Conservation (phyloP, 164 flowering plant species). For the Aristolochia fimbriata region DNA sequence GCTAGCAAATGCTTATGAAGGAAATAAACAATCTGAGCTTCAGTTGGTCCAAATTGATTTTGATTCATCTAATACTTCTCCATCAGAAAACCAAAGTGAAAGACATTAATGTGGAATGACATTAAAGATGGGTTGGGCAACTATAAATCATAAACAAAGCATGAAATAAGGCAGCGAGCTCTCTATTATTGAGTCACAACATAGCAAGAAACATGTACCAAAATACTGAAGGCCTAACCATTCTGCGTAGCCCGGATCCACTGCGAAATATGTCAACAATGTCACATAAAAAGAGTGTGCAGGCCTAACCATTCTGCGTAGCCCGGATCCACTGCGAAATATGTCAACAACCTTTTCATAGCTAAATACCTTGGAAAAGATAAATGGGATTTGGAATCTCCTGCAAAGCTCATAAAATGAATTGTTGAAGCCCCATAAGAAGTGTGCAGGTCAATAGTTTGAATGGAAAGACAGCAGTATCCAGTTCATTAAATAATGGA, state of each 20-base stretch:
- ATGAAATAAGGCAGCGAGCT: background rate
- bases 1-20: too few relatives aligned
- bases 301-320: conserved; percentile 84
- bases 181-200: background rate
- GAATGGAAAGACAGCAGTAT: background rate
- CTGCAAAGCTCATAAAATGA: conserved; percentile 31
- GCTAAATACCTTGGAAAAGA: conserved; percentile 95
- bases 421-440: too few relatives aligned
- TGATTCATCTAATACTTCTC: too few relatives aligned
- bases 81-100: background rate
- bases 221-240: conserved; percentile 43
- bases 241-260: conserved; percentile 97
- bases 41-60: too few relatives aligned
- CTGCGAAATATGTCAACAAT: conserved; percentile 92
- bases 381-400: conserved; percentile 89
- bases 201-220: background rate
- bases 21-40: background rate
- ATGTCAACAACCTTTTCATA: conserved; percentile 94
- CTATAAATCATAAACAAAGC: too few relatives aligned
- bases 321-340: conserved; percentile 96
- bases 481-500: background rate
- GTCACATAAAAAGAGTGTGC: conserved; percentile 87
- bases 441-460: background rate
- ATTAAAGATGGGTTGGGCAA: too few relatives aligned
- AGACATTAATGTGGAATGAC: background rate